Evolutionary conservation across 164 flowering plant species (phyloP), one percentile per base, ranked within the genome.

Genomic region (Stephania cephalantha): DNA sequence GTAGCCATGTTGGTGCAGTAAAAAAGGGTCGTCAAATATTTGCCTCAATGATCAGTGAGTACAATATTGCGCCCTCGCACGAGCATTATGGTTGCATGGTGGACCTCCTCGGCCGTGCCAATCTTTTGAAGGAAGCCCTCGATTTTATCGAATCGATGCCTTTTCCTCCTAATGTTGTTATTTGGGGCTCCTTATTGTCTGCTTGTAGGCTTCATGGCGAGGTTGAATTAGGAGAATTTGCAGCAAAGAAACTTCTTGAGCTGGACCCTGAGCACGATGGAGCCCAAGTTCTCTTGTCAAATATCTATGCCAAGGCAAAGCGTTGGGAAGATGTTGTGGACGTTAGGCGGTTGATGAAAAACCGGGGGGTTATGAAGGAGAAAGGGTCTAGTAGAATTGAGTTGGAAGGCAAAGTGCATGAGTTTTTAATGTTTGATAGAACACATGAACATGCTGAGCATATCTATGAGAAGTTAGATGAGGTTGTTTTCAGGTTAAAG

Each of bases 61-160:
- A 90, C 79, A 79, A 79, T n/a, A 86, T 92, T 52, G 63, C 67
- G 25, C 93, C 96, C 9, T 80, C 80, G 72, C 86, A 82, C 22
- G 93, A 87, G 79, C 96, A 90, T 78, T 90, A 87, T 81, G 93
- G 92, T 63, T 94, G 93, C 87, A 83, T 92, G 90, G 92, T 92
- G 15, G 97, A 94, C 76, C 90, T 92, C 45, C 85, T 83, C 53
- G 92, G 93, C 46, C 89, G 92, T 64, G 97, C 94, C 46, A 85
- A 85, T 77, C 86, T 81, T 22, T 75, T 91, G 3, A 78, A 79
- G 78, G 90, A 91, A 80, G 92, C 95, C 45, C 81, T 87, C 5
- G 85, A 85, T 75, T 52, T 93, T n/a, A 80, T 90, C 18, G 90
- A 90, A 81, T 55, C 87, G 46, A 90, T 90, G 95, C 92, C 95